phyloP scores from a whole-genome alignment of 371 early-diverging fungal genomes.

The Mucor piriformis region DNA sequence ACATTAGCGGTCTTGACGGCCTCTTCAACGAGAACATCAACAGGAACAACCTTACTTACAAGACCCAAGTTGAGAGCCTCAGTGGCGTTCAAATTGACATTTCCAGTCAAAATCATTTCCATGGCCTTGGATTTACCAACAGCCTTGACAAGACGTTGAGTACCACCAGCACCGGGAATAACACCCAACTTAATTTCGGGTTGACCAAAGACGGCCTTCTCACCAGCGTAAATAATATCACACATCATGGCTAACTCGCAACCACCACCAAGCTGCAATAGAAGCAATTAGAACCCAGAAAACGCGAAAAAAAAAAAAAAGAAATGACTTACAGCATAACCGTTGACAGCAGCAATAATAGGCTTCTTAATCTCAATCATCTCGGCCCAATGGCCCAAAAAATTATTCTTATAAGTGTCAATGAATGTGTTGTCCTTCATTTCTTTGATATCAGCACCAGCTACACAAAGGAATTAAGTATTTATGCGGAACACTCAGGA shows the following conservation, averaged over 20 bases:
- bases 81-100: slow-evolving; percentile 79
- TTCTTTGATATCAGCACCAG: slow-evolving; percentile 99
- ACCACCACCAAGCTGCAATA: slow-evolving; percentile 89
- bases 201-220: slow-evolving; percentile 96
- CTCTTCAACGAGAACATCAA: slow-evolving; percentile 86
- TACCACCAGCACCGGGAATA: slow-evolving; percentile 91
- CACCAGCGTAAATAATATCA: slow-evolving; percentile 97
- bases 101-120: slow-evolving; percentile 94
- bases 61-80: slow-evolving; percentile 89
- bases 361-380: slow-evolving; percentile 93
- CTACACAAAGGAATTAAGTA: slow-evolving; percentile 38
- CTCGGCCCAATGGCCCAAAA: slow-evolving; percentile 93
- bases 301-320: slow-evolving; percentile 1
- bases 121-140: slow-evolving; percentile 98
- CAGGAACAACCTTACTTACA: slow-evolving; percentile 90
- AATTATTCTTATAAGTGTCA: slow-evolving; percentile 87
- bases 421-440: slow-evolving; percentile 89
- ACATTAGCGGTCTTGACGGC: slow-evolving; percentile 86
- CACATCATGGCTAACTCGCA: slow-evolving; percentile 99
- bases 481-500: background rate
- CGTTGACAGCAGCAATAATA: slow-evolving; percentile 96
- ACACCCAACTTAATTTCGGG: slow-evolving; percentile 98
- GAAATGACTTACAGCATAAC: slow-evolving; percentile 80
- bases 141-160: slow-evolving; percentile 90
- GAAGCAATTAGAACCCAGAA: background rate